Conservation (phyloP, 805 yeast species). For the Cyberlindnera lachancei region DNA sequence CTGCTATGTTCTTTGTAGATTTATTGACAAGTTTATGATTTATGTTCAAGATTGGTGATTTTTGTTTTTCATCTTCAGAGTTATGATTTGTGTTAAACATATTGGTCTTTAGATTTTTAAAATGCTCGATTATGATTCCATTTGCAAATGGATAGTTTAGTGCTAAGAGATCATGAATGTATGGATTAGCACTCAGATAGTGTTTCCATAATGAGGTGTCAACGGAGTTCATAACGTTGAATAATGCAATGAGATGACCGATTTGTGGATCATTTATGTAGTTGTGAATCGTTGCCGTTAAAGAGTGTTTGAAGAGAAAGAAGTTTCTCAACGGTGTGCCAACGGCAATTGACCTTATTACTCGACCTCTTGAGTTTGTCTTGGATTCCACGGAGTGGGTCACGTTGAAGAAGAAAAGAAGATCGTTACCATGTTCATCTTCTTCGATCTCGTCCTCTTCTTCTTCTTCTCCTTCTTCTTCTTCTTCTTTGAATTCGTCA, state of each 20-base stretch:
- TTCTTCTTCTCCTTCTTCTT: no score
- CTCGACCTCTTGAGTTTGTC: conserved; percentile 44
- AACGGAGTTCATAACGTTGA: conserved; percentile 16
- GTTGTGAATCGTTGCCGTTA: conserved; percentile 41
- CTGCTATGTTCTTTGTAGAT: no score
- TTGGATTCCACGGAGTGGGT: conserved; percentile 40
- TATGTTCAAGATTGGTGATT: no score
- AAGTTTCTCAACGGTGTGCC: conserved; percentile 47
- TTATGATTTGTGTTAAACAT: conserved; percentile 6
- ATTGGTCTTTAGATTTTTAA: conserved; percentile 16
- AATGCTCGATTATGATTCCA: conserved; percentile 14
- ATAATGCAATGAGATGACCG: conserved; percentile 14
- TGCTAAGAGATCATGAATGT: conserved; percentile 12
- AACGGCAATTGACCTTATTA: conserved; percentile 51
- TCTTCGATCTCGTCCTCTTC: no score
- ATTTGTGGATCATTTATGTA: conserved; percentile 20
- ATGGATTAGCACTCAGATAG: conserved; percentile 8
- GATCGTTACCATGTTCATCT: conserved; percentile 21
- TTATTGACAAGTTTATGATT: no score
- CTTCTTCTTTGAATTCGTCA: no score
- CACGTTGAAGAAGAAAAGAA: conserved; percentile 48
- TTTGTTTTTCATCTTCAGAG: no score
- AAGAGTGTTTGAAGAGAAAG: conserved; percentile 50
- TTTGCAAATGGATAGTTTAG: conserved; percentile 16
- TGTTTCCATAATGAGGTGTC: conserved; percentile 19